Evolutionary conservation across 1,284 basidiomycete genomes (phyloP).

Genomic region (Agroathelia rolfsii): DNA sequence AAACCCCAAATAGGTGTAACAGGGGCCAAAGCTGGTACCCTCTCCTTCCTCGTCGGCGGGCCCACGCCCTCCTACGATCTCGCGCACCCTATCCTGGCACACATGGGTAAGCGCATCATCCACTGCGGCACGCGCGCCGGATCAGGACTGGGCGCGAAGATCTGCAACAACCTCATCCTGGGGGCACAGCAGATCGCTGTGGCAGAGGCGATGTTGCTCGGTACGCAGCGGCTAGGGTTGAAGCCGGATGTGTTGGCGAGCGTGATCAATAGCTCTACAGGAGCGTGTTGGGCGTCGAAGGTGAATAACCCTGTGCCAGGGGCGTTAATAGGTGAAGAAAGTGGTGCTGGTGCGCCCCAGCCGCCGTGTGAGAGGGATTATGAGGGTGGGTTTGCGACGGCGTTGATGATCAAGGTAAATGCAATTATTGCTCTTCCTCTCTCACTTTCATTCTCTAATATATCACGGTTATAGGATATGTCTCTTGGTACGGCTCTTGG

Average conservation of each 20-base stretch:
- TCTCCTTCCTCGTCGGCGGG: constrained; percentile 90
- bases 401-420: constrained; percentile 73
- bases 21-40: constrained; percentile 75
- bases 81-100: constrained; percentile 49
- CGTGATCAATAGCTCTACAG: constrained; percentile 79
- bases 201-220: constrained; percentile 80
- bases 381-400: constrained; percentile 78
- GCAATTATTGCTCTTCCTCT: constrained; percentile 5
- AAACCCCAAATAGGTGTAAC: constrained; percentile 46
- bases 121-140: constrained; percentile 84
- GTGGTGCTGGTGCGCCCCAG: too few species aligned
- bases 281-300: constrained; percentile 75
- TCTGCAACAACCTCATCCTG: constrained; percentile 78
- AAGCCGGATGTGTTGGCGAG: constrained; percentile 65
- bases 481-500: constrained; percentile 63
- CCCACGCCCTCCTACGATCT: constrained; percentile 46
- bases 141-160: constrained; percentile 79
- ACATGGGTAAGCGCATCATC: constrained; percentile 77
- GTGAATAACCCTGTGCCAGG: constrained; percentile 83
- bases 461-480: constrained; percentile 52
- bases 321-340: too few species aligned
- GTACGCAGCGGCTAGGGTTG: constrained; percentile 67
- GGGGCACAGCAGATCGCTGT: constrained; percentile 73
- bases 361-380: constrained; percentile 80
- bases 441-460: constrained; percentile 6